Evolutionary conservation across 2,329 filamentous ascomycete genomes (phyloP).

Genomic region (Colletotrichum truncatum): DNA sequence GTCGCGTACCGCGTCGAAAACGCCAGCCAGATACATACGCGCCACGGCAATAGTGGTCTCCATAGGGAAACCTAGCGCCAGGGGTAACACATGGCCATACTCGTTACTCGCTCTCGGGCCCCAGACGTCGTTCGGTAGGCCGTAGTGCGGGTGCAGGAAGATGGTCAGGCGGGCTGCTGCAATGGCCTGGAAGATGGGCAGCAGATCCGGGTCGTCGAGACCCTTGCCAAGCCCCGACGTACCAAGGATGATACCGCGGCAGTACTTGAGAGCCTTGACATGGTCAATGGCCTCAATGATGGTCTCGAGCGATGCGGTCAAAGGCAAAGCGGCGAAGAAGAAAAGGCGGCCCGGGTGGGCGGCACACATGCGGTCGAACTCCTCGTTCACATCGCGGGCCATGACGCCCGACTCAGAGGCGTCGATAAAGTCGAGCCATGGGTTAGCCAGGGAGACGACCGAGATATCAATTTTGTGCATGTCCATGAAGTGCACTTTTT

Average conservation of each 20-base stretch:
- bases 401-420: constrained; percentile 68
- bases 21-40: constrained; percentile 85
- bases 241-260: constrained; percentile 88
- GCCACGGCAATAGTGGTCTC: constrained; percentile 93
- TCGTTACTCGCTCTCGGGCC: constrained; percentile 72
- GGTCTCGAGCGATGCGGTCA: constrained; percentile 71
- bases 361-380: constrained; percentile 78
- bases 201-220: constrained; percentile 78
- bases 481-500: constrained; percentile 91
- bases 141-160: constrained; percentile 94
- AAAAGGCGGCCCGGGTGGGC: constrained; percentile 74
- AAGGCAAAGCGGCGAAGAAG: constrained; percentile 84
- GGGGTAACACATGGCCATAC: constrained; percentile 87
- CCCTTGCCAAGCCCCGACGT: constrained; percentile 83
- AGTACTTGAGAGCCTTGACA: constrained; percentile 69
- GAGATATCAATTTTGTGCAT: constrained; percentile 83
- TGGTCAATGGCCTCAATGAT: constrained; percentile 73
- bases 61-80: constrained; percentile 88
- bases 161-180: constrained; percentile 72
- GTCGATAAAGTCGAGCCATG: constrained; percentile 88
- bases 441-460: constrained; percentile 89
- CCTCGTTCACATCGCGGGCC: constrained; percentile 77
- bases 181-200: constrained; percentile 77
- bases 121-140: constrained; percentile 82
- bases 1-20: constrained; percentile 79